Evolutionary conservation across 1,284 basidiomycete genomes (phyloP).

Genomic region (Schizophyllum amplum): DNA sequence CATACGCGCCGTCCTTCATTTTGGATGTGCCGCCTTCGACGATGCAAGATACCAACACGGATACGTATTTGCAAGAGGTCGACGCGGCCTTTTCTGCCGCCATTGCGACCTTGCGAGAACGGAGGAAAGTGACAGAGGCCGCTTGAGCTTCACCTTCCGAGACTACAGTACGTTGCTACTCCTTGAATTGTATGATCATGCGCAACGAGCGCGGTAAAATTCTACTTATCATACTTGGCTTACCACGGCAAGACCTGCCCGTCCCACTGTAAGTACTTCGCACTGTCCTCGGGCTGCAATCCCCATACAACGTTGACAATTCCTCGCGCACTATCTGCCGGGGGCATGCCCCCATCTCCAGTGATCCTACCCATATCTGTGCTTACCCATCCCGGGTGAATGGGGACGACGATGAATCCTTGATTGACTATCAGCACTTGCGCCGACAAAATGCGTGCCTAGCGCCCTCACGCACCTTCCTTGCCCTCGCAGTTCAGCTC

Average conservation of each 20-base stretch:
- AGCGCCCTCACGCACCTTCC: conserved; percentile 8
- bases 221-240: too few species aligned
- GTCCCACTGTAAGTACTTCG: conserved; percentile 11
- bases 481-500: conserved; percentile 8
- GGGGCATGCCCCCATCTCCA: conserved; percentile 9
- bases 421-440: too few species aligned
- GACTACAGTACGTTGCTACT: too few species aligned
- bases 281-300: conserved; percentile 8
- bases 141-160: too few species aligned
- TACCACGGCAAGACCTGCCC: conserved; percentile 14
- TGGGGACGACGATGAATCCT: too few species aligned
- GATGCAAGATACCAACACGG: conserved; percentile 65
- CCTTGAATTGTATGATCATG: too few species aligned
- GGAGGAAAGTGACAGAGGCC: background rate
- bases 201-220: too few species aligned
- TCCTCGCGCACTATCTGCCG: too few species aligned
- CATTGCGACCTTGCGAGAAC: background rate
- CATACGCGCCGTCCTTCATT: conserved; percentile 73
- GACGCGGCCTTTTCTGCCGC: conserved; percentile 13
- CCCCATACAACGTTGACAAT: conserved; percentile 10
- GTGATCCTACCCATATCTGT: conserved; percentile 14
- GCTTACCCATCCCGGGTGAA: conserved; percentile 11
- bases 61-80: conserved; percentile 38
- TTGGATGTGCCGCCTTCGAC: conserved; percentile 68
- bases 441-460: too few species aligned